phyloP scores from a whole-genome alignment of 176 grass and related monocot species.

The Alopecurus myosuroides region DNA sequence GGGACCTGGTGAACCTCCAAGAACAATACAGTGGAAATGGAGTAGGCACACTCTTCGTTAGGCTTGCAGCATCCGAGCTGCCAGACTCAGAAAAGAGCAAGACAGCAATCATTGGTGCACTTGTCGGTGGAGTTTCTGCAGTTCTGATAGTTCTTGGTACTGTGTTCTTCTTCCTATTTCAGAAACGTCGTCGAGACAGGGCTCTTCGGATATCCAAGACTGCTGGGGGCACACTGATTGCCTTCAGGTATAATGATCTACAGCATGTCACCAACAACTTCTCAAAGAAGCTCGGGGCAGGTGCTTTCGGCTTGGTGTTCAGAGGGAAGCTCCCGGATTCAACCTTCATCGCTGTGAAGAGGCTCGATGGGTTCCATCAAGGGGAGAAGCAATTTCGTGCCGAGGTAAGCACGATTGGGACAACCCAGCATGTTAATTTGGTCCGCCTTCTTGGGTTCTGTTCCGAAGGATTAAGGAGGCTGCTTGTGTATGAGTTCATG shows the following conservation, averaged over 20 bases:
- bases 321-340: slow-evolving; percentile 54
- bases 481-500: neutral
- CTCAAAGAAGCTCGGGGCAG: slow-evolving; percentile 54
- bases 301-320: slow-evolving; percentile 62
- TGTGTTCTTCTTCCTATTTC: slow-evolving; percentile 14
- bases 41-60: slow-evolving; percentile 59
- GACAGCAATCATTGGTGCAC: slow-evolving; percentile 8
- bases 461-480: neutral
- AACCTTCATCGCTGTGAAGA: slow-evolving; percentile 15
- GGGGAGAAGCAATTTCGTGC: neutral
- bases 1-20: slow-evolving; percentile 56
- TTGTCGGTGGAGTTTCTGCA: slow-evolving; percentile 30
- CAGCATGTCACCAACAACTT: slow-evolving; percentile 61
- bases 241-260: neutral
- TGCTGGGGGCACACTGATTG: neutral
- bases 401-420: neutral
- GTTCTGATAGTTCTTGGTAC: slow-evolving; percentile 5
- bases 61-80: slow-evolving; percentile 73
- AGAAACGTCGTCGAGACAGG: slow-evolving; percentile 20
- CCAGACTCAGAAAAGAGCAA: slow-evolving; percentile 42
- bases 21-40: slow-evolving; percentile 34
- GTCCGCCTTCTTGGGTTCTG: neutral
- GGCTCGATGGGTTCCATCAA: neutral
- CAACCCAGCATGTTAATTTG: neutral
- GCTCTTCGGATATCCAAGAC: neutral